Evolutionary conservation across 2,329 filamentous ascomycete species (phyloP).

Genomic region (Phoma herbarum): DNA sequence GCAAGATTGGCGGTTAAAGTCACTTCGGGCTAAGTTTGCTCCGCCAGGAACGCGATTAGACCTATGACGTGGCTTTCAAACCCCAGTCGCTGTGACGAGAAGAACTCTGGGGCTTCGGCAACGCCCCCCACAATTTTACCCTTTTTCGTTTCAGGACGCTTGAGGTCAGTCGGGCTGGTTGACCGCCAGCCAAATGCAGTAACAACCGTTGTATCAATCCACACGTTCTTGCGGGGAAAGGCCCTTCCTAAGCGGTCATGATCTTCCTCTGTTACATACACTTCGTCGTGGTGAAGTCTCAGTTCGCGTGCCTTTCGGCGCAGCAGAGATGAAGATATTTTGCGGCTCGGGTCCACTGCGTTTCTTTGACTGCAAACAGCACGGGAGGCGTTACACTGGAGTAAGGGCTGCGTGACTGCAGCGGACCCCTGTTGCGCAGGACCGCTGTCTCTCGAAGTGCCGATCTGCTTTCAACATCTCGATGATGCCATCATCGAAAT

Average conservation of each 20-base stretch:
- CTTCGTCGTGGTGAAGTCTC: neutral
- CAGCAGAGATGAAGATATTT: neutral
- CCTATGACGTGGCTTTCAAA: neutral
- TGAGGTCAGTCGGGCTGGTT: neutral
- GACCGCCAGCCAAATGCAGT: neutral
- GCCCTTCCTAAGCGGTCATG: neutral
- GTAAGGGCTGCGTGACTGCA: neutral
- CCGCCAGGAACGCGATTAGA: slow-evolving; percentile 2
- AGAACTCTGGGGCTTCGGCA: neutral
- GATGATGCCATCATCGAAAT: slow-evolving; percentile 4
- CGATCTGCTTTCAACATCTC: slow-evolving; percentile 2
- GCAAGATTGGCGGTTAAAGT: neutral
- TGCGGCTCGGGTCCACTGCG: neutral
- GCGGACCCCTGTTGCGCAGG: neutral
- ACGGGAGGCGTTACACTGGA: neutral
- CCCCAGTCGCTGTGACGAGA: neutral
- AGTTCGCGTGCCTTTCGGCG: neutral
- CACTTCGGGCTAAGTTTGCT: neutral
- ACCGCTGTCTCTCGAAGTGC: neutral
- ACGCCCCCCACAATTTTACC: neutral
- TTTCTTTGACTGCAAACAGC: neutral
- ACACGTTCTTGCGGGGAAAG: neutral
- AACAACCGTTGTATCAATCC: neutral
- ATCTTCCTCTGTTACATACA: neutral
- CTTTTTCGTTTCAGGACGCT: neutral